Conservation (phyloP, 2,329 filamentous ascomycete genomes). For the Botrytis fragariae region DNA sequence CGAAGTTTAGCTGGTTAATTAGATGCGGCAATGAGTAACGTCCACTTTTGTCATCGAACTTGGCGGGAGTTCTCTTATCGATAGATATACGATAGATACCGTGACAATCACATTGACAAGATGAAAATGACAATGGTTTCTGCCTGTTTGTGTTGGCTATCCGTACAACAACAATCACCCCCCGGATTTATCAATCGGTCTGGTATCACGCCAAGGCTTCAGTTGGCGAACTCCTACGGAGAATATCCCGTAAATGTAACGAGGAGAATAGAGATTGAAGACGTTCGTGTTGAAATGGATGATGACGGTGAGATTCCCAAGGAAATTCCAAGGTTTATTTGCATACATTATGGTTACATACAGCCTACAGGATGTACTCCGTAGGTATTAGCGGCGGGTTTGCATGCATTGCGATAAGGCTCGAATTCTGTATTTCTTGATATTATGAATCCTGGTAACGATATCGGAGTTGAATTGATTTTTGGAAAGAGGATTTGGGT, state of each 20-base stretch:
- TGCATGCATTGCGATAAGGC: neutral
- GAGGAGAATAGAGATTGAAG: neutral
- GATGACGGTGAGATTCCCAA: neutral
- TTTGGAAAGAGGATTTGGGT: neutral
- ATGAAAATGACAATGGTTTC: neutral
- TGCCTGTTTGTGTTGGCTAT: neutral
- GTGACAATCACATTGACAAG: neutral
- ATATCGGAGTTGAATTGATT: slow-evolving; percentile 4
- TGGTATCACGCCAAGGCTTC: neutral
- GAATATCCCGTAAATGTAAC: neutral
- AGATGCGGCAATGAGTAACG: neutral
- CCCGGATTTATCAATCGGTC: neutral
- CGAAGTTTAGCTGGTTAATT: neutral
- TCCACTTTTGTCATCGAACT: neutral
- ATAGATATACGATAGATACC: neutral
- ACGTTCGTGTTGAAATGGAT: neutral
- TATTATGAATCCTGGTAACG: neutral
- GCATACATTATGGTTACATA: neutral
- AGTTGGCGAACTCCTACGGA: neutral
- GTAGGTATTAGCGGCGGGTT: neutral
- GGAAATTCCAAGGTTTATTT: neutral
- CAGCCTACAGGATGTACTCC: neutral
- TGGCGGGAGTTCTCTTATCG: neutral
- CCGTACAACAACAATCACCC: neutral
- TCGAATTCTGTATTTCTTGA: neutral